phyloP scores from a whole-genome alignment of 176 grass and related monocot genomes.

The Hsuehochloa calcarea region DNA sequence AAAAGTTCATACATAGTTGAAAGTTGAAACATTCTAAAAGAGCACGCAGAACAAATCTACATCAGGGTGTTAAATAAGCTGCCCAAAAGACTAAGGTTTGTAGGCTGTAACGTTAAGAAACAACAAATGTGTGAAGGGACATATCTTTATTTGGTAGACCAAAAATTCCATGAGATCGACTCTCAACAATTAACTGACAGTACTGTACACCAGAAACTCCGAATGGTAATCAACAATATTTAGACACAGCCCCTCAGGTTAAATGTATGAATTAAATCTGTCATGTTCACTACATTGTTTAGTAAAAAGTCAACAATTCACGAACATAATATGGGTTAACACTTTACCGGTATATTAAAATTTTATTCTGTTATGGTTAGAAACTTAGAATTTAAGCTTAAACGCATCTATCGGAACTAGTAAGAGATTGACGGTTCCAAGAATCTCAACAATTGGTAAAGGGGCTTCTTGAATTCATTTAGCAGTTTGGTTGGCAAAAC shows the following conservation, averaged over 20 bases:
- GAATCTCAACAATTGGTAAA: neutral
- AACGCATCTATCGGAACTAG: neutral
- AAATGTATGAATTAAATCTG: conserved; percentile 6
- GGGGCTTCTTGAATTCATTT: conserved; percentile 17
- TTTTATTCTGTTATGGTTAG: neutral
- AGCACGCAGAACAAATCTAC: conserved; percentile 23
- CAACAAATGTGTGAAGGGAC: conserved; percentile 25
- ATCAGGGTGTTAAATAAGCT: conserved; percentile 31
- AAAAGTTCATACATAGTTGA: conserved; percentile 14
- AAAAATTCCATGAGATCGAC: neutral
- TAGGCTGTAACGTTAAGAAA: conserved; percentile 47
- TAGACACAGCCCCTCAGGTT: conserved; percentile 1
- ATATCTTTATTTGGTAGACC: conserved; percentile 30
- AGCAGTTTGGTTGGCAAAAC: neutral
- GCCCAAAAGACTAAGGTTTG: neutral
- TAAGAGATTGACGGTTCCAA: neutral
- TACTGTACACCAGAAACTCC: neutral
- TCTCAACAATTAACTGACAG: conserved; percentile 18
- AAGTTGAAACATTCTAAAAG: conserved; percentile 21
- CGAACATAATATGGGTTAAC: neutral
- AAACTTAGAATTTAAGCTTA: neutral
- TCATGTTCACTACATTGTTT: conserved; percentile 12
- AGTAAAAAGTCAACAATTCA: conserved; percentile 19
- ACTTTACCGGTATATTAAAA: neutral
- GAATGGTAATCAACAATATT: neutral